phyloP scores from a whole-genome alignment of 176 grass and related monocot genomes.

The Poa annua region DNA sequence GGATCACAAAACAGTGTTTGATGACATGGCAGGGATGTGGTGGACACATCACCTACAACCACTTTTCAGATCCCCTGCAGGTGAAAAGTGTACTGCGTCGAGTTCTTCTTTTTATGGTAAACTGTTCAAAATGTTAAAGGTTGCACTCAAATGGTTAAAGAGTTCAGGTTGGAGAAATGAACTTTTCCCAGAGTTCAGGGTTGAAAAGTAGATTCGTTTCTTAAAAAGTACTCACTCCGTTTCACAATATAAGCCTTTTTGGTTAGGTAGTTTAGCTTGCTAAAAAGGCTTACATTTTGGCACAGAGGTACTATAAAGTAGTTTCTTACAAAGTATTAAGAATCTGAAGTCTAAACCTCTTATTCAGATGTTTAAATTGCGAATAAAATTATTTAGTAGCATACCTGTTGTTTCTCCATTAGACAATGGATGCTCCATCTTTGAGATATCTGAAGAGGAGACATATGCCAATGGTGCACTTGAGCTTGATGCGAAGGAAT shows the following conservation, averaged over 20 bases:
- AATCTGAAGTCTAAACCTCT: background rate
- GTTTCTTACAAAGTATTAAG: background rate
- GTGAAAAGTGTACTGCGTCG: background rate
- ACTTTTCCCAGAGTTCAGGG: background rate
- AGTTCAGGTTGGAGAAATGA: background rate
- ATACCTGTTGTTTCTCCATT: conserved; percentile 42
- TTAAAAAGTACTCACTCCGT: background rate
- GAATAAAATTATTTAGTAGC: conserved; percentile 7
- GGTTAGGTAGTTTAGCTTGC: too few relatives aligned
- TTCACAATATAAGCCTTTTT: too few relatives aligned
- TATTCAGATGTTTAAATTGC: conserved; percentile 13
- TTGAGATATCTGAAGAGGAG: conserved; percentile 30
- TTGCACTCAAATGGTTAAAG: background rate
- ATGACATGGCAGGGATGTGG: background rate
- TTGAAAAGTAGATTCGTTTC: background rate
- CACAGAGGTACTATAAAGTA: background rate
- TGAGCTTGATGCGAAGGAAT: conserved; percentile 40
- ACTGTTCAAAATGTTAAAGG: background rate
- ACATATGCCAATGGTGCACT: conserved; percentile 23
- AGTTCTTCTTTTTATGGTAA: background rate
- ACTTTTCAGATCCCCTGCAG: background rate
- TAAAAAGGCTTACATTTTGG: too few relatives aligned
- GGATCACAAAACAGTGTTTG: background rate
- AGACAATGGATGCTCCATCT: conserved; percentile 4
- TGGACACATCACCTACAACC: conserved; percentile 7